Base-by-base conservation (phyloP, 495 filamentous ascomycete species). In the Aspergillus campestris region DNA sequence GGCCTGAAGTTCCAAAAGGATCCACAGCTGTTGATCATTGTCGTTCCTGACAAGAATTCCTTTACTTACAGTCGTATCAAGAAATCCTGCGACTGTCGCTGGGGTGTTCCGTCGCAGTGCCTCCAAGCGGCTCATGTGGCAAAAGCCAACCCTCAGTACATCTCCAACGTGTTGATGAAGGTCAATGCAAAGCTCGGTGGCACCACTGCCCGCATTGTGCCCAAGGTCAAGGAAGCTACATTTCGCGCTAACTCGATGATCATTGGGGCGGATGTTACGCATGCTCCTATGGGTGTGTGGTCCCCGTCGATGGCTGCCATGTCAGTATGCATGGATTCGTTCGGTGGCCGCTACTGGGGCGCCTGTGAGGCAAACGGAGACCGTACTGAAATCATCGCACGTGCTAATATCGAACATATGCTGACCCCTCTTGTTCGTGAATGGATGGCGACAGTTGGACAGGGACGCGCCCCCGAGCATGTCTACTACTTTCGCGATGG, bases 141-240 rank as follows among this genome's bases (percentile, higher is more conserved):
- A 5, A 82, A 79, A 51, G 69, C 65, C 15, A 69, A 80, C 11
- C 67, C 68, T 1, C 90, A 97, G 61, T 95, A 95, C 63, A 74
- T 80, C 48, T 90, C 85, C 2, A 96, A 96, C 55, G 84, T 95
- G 24, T 70, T 77, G 39, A 89, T 96, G 86, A 98, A 98, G 64
- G 75, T 98, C 45, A 96, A 97, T 55, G 83, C 86, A 11, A 98
- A 96, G 67, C 79, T 95, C n/a, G 92, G 92, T 31, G 92, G 92
- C 11, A 70, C 77, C 5, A 94, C 86, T 11, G 66, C 59, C 39
- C 57, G 66, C 10, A 68, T 67, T n/a, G 48, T 73, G 31, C 54
- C 70, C 1, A 61, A 56, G 31, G 48, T 59, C 1, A 42, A 50
- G 10, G 48, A 53, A 3, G 53, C 66, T 35, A 39, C 49, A 32